Base-by-base conservation (phyloP, 2,329 filamentous ascomycete species). In the Penicillium sp. region DNA sequence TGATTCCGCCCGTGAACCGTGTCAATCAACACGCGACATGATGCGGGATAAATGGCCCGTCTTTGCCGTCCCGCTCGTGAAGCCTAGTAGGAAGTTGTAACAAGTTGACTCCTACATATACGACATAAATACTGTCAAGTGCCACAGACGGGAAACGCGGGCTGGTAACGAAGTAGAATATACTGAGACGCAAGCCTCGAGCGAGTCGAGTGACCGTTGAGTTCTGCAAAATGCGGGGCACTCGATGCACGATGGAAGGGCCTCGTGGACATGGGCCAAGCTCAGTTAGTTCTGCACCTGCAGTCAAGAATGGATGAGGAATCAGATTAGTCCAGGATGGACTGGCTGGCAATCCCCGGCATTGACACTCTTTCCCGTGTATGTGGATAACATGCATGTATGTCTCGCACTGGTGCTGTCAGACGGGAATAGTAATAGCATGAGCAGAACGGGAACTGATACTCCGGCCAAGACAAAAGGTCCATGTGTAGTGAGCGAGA, bases 391-490 rank as follows among this genome's bases (percentile, higher is more conserved):
- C 9, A 33, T 19, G 28, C 8, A 54, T 40, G 51, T 35, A 54
- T 40, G 51, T 54, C 51, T 54, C 51, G 17, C 35, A 28, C 33
- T 40, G 22, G 22, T 12, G 24, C 5, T 24, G 51, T 54, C 51
- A 54, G 51, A 54, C 24, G 51, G 19, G 33, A 54, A 51, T 30
- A 49, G 13, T 10, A 6, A 37, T 5, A 8, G 2, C 1, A 40
- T 54, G 22, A 42, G 30, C 35, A 54, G 17, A 19, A 26, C 9
- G n/a, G 35, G 35, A 33, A 30, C 8, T n/a, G 45, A 49, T 49
- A n/a, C 24, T 55, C 9, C 4, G 53, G 37, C 37, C 17, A 55
- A 26, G 24, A 28, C 24, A 5, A 28, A 7, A 28, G 28, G 28
- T 5, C 28, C 28, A 9, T 22, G 19, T 1, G 19, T 54, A 17